Base-by-base conservation (phyloP, 2,329 filamentous ascomycete genomes). In the Hypoxylon sp. region DNA sequence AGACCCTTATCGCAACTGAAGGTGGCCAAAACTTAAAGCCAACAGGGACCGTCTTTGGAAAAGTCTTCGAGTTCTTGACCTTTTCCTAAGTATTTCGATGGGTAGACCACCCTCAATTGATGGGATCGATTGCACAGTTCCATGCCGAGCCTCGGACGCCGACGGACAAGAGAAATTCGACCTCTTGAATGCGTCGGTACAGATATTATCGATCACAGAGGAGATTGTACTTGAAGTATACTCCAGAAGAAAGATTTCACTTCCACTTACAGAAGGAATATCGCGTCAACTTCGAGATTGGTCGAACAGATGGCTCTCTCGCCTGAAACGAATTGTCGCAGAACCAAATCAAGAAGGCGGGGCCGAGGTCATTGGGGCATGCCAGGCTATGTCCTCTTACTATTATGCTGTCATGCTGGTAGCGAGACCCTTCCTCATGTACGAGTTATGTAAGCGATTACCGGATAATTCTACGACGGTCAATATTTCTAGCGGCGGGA, bases 341-440 rank as follows among this genome's bases (percentile, higher is more conserved):
- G 34, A 70, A 46, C 28, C 70, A 17, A 49, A 71, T 3, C 56
- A 67, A 1, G 68, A 70, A 3, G 63, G 76, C 11, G 72, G 73
- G 13, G 69, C 68, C 0, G 75, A 78, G 55, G 72, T 78, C 0
- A 78, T 79, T 6, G 84, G 83, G 0, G 83, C 83, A 0, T 84
- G 82, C 26, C 83, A 85, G 70, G 79, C 84, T 0, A 70, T 86
- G 6, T 78, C 81, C 0, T 82, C 83, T 1, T 86, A 86, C 57
- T 85, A 85, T 70, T 86, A 86, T 60, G 81, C 83, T 0, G 84
- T 86, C n/a, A 86, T 86, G 76, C 77, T 86, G 2, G 83, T 86
- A 0, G 84, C 84, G 0, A 76, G 84, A 0, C 84, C 84, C 0
- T 86, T 86, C 52, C 76, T 86, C 6, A 85, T 86, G 83, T 85